Base-by-base conservation (phyloP, 2,329 filamentous ascomycete species). In the Myriosclerotinia duriaeana region DNA sequence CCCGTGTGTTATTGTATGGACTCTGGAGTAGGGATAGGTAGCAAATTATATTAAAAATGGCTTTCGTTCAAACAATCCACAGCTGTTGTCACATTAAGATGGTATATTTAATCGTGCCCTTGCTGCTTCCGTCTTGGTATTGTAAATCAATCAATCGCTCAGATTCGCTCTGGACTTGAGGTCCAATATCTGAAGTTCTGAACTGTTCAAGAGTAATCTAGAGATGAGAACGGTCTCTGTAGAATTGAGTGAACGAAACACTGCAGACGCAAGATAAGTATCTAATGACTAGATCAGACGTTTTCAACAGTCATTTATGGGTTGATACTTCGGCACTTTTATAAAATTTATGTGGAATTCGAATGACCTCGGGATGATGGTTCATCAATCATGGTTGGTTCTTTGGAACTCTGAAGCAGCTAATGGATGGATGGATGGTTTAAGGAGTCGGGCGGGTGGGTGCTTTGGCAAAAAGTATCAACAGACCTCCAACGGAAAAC, bases 361-460 rank as follows among this genome's bases (percentile, higher is more conserved):
- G 26, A 59, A 9, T 46, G 42, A 59, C 8, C n/a, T n/a, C n/a
- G n/a, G n/a, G n/a, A n/a, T n/a, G n/a, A n/a, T n/a, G n/a, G n/a
- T n/a, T n/a, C n/a, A n/a, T n/a, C n/a, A n/a, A n/a, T n/a, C n/a
- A n/a, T n/a, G 26, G 44, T 15, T 48, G 26, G 14, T 38, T 22
- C 30, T 17, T 12, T 22, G 4, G 30, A 60, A 60, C 7, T 59
- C 22, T 48, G 56, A 60, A 60, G 56, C 56, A 60, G n/a, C 42
- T 60, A 50, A 9, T 26, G 26, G 26, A 26, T 15, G 42, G 11
- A 9, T 26, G 26, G 26, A 26, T 15, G 42, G 11, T 59, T 36
- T 12, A 60, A 26, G 9, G 20, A 38, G 12, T 54, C 30, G 20
- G 15, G 52, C n/a, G n/a, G n/a, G n/a, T n/a, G 34, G 40, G 40